Evolutionary conservation across 2,329 filamentous ascomycete species (phyloP).

Genomic region (Lachnellula arida): DNA sequence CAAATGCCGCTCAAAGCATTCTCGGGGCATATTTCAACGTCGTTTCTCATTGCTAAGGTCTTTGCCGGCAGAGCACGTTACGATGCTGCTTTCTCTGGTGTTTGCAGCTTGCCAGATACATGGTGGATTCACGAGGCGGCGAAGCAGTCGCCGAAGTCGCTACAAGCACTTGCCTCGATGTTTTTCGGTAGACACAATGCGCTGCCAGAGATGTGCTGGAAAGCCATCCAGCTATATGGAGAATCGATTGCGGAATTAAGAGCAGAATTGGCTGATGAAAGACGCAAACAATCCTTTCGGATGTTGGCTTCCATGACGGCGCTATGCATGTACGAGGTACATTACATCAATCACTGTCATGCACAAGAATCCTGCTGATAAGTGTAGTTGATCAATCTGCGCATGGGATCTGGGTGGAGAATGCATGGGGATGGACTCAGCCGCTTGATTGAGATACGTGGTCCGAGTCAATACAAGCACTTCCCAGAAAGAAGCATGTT

Average conservation of each 20-base stretch:
- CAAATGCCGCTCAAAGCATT: neutral
- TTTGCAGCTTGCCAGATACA: neutral
- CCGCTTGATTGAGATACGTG: conserved; percentile 3
- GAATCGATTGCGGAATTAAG: neutral
- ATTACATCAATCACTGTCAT: neutral
- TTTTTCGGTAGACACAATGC: conserved; percentile 2
- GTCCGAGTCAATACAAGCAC: neutral
- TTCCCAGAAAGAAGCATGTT: conserved; percentile 5
- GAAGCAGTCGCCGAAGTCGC: neutral
- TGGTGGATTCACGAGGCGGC: neutral
- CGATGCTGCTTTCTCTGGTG: neutral
- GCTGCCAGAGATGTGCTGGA: neutral
- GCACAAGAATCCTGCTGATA: neutral
- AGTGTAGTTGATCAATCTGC: neutral
- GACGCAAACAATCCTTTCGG: neutral
- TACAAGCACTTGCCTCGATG: conserved; percentile 8
- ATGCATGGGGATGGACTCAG: conserved; percentile 1
- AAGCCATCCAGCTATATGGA: neutral
- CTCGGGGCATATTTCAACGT: neutral
- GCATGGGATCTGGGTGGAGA: conserved; percentile 1
- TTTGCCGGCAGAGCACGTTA: neutral
- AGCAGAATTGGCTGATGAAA: neutral
- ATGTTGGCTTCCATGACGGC: conserved; percentile 1
- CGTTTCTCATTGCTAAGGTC: neutral
- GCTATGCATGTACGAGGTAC: conserved; percentile 11